These are phyloP conservation scores for Penicillium riverlandense DNA, from an alignment of 495 filamentous ascomycete species.

Conservation along the genomic window DNA sequence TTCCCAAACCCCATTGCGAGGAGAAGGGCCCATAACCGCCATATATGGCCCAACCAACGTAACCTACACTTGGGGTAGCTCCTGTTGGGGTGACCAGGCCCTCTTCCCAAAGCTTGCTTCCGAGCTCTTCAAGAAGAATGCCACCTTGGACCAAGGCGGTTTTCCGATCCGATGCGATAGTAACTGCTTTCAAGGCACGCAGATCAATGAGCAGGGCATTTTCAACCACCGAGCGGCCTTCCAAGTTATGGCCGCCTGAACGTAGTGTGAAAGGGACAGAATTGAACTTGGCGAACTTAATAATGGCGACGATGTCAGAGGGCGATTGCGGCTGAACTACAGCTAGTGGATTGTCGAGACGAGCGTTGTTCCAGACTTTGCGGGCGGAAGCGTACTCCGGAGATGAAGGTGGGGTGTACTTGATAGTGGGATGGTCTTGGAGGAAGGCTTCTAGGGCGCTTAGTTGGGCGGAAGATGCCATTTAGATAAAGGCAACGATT, in stretches of 20 bases:
- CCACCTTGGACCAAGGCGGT: slow-evolving; percentile 29
- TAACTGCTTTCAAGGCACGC: slow-evolving; percentile 21
- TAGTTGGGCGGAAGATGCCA: slow-evolving; percentile 1
- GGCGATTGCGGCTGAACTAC: slow-evolving; percentile 25
- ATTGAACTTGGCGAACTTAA: slow-evolving; percentile 11
- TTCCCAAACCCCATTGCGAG: slow-evolving; percentile 26
- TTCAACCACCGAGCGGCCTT: slow-evolving; percentile 14
- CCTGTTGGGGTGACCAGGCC: slow-evolving; percentile 24
- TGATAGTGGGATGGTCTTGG: slow-evolving; percentile 13
- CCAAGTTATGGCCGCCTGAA: slow-evolving; percentile 31
- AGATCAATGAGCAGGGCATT: slow-evolving; percentile 29
- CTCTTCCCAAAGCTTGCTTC: slow-evolving; percentile 13
- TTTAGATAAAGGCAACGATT: not conserved
- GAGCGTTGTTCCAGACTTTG: slow-evolving; percentile 8
- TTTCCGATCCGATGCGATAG: slow-evolving; percentile 12
- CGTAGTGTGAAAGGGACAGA: slow-evolving; percentile 28
- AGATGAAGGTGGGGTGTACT: slow-evolving; percentile 14
- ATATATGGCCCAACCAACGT: slow-evolving; percentile 32
- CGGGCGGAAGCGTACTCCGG: slow-evolving; percentile 9
- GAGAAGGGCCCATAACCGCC: slow-evolving; percentile 35
- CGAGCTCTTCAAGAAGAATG: slow-evolving; percentile 19
- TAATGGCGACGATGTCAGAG: slow-evolving; percentile 17
- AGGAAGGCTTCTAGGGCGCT: slow-evolving; percentile 11
- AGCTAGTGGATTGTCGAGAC: slow-evolving; percentile 14
- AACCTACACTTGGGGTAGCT: slow-evolving; percentile 21